Evolutionary conservation across 1,284 basidiomycete genomes (phyloP), one percentile per base, ranked within the genome.

Genomic region (Naganishia sp.): DNA sequence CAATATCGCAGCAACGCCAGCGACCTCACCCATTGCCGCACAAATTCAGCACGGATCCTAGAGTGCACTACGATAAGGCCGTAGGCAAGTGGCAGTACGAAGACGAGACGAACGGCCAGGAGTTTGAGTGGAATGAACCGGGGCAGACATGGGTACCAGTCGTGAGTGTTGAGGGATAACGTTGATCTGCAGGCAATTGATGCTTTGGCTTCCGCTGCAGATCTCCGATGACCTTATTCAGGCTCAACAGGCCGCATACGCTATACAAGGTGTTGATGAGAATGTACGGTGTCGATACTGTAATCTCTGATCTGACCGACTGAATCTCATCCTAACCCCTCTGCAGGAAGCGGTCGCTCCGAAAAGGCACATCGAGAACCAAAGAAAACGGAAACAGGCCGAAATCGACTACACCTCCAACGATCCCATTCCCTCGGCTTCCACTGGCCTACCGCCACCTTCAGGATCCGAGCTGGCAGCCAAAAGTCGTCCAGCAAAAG

Each of bases 161-260:
- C 74, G 93, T 96, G 74, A 76, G 88, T 79, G 11, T 45, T n/a
- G 31, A 21, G 31, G 45, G 45, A 46, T 9, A 13, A 46, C 18
- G 7, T 23, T 46, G 9, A 25, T 31, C 9, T 21, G 2, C 49
- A 28, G 45, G 49, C 39, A 31, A 39, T 18, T 47, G 21, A 35
- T 39, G 18, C 6, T 11, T 46, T 58, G 21, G 18, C 7, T 21
- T 17, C 10, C 18, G 7, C 23, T 1, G 5, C 68, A 87, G 91
- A 81, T 92, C 42, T 90, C 92, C 71, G 91, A 94, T 69, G 89
- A 90, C 68, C 82, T 89, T 25, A 75, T 94, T 68, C 87, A 86
- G 73, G 87, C 87, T 43, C 94, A 97, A 76, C 94, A 96, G 80
- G 91, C 90, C 3, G 92, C 92, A 2, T 97, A 97, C 79, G 89